Evolutionary conservation across 306 rosid genomes (phyloP), one percentile per base, ranked within the genome.

Genomic region (Acacia acuminata): DNA sequence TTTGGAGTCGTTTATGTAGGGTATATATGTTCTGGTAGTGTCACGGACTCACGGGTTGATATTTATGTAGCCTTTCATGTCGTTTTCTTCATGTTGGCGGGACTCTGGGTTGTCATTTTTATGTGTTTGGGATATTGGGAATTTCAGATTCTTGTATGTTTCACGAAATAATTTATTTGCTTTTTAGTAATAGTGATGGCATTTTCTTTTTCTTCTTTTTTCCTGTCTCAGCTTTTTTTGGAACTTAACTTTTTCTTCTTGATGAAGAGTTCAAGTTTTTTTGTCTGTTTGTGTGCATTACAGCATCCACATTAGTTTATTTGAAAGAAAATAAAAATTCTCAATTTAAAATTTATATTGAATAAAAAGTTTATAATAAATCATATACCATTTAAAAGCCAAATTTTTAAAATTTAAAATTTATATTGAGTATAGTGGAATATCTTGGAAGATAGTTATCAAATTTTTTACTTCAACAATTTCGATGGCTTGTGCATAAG

Each of bases 41-140:
- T 85, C 91, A 79, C 76, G 84, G 83, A n/a, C n/a, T n/a, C n/a
- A n/a, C n/a, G n/a, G n/a, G 73, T 61, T 56, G 61, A 27, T 22
- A 38, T 79, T 6, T 68, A 55, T 81, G 68, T 85, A 70, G 81
- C 69, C 75, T 45, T 69, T 24, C 51, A 2, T 84, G 76, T 78
- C 42, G 44, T 75, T 79, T 81, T 72, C 27, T 63, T 78, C 0
- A 40, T 40, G 75, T 77, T 16, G 25, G 40, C 48, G 19, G 60
- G 50, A 50, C 73, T 13, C 19, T 61, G 24, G 25, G 11, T 56
- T 64, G 47, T 64, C 71, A 25, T 56, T 61, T 25, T 61, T 25
- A 34, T 56, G 40, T 43, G 55, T n/a, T 45, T 80, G 83, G 38
- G 24, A 13, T 36, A 1, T 58, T 5, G 2, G 7, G 44, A 56